Evolutionary conservation across 2,329 filamentous ascomycete species (phyloP).

Genomic region (Tolypocladium ophioglossoides): DNA sequence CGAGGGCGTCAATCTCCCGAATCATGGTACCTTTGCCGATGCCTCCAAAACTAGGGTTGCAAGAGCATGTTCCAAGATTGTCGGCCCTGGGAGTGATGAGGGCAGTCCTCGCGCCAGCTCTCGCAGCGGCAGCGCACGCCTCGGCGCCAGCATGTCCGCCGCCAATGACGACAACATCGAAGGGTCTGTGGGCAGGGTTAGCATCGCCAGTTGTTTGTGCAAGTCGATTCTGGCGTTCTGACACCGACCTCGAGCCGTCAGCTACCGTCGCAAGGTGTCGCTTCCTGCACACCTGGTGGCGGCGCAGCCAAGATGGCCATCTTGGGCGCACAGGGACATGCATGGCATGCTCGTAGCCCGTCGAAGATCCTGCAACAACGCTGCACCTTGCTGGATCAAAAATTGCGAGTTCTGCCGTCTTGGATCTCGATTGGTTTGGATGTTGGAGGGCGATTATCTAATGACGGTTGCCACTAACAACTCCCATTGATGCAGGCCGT

Average conservation of each 20-base stretch:
- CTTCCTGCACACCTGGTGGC: slow-evolving; percentile 6
- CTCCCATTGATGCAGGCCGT: not conserved
- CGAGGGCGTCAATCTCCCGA: slow-evolving; percentile 87
- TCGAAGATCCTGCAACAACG: not conserved
- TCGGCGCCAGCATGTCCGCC: slow-evolving; percentile 94
- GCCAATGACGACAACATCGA: slow-evolving; percentile 91
- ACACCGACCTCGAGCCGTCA: slow-evolving; percentile 16
- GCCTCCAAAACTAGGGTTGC: slow-evolving; percentile 95
- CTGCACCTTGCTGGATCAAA: not conserved
- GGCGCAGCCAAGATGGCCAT: slow-evolving; percentile 8
- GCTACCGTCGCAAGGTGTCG: slow-evolving; percentile 21
- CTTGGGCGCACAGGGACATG: slow-evolving; percentile 14
- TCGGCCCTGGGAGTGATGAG: slow-evolving; percentile 80
- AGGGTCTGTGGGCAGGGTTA: slow-evolving; percentile 38
- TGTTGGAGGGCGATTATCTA: not conserved
- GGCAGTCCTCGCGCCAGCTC: slow-evolving; percentile 78
- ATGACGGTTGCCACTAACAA: not conserved
- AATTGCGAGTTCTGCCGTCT: not conserved
- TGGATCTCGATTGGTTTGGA: not conserved
- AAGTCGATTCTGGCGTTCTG: not conserved
- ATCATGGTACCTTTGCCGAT: slow-evolving; percentile 97
- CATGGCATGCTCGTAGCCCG: slow-evolving; percentile 15
- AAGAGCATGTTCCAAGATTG: slow-evolving; percentile 90
- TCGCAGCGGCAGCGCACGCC: slow-evolving; percentile 81
- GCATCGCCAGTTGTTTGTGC: not conserved